A percentile compares a stretch with the other conserved stretches of the same genome.
These are phyloP conservation scores for Angophora floribunda DNA, from an alignment of 345 rosid genomes.

Conservation along the genomic window DNA sequence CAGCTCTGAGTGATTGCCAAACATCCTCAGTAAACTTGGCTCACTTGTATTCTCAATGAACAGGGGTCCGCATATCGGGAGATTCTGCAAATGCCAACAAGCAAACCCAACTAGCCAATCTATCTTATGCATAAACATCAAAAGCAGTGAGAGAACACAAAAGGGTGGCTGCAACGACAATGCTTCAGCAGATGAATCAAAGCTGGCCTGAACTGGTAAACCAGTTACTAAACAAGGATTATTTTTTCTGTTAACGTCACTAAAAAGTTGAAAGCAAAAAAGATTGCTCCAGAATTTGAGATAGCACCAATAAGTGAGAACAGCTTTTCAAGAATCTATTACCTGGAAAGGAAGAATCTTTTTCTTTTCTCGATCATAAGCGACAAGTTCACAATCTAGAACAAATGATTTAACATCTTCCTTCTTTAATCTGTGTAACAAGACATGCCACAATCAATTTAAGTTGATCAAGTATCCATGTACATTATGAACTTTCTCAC, in stretches of 20 bases:
- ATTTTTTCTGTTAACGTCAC: background rate
- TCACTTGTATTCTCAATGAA: background rate
- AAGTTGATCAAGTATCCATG: background rate
- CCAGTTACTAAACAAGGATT: background rate
- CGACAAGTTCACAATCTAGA: conserved; percentile 93
- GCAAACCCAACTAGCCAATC: background rate
- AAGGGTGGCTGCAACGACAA: background rate
- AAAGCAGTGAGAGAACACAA: background rate
- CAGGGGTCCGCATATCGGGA: background rate
- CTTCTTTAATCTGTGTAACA: conserved; percentile 64
- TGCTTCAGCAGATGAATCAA: background rate
- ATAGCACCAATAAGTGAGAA: background rate
- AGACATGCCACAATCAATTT: background rate
- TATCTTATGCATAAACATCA: background rate
- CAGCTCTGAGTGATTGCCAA: background rate
- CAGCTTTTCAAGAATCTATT: background rate
- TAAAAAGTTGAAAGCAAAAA: background rate
- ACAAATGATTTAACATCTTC: conserved; percentile 60
- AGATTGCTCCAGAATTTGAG: background rate
- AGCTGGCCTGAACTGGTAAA: background rate
- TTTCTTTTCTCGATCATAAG: conserved; percentile 60
- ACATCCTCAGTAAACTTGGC: background rate
- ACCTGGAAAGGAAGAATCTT: conserved; percentile 97
- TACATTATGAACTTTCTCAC: background rate
- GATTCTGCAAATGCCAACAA: background rate